These are phyloP conservation scores for Schizophyllum amplum DNA, from an alignment of 1,284 basidiomycete species.

Conservation along the genomic window DNA sequence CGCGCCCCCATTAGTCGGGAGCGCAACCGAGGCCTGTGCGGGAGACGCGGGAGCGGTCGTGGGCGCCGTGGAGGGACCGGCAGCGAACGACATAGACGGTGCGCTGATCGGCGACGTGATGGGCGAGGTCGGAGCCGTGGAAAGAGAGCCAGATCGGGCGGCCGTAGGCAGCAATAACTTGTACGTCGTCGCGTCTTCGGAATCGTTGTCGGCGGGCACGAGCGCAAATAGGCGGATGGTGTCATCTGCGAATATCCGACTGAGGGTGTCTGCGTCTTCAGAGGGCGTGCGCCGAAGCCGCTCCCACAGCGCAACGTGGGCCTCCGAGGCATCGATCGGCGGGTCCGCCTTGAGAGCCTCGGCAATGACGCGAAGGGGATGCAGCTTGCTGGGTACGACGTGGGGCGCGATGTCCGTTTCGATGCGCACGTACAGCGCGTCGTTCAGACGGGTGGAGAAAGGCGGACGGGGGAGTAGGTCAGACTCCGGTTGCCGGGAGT, in stretches of 20 bases:
- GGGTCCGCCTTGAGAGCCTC: constrained; percentile 48
- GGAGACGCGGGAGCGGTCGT: constrained; percentile 16
- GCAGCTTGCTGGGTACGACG: constrained; percentile 33
- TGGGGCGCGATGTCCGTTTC: constrained; percentile 39
- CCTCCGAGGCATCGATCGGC: constrained; percentile 22
- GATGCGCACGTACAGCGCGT: constrained; percentile 57
- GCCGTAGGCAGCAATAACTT: neutral
- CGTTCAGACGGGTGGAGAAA: constrained; percentile 54
- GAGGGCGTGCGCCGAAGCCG: constrained; percentile 36
- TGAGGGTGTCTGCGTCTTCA: constrained; percentile 20
- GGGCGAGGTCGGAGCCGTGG: neutral
- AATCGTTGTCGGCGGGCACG: constrained; percentile 23
- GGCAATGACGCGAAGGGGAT: constrained; percentile 49
- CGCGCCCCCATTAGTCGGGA: neutral
- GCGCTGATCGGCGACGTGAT: neutral
- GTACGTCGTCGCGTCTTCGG: constrained; percentile 10
- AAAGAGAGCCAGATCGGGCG: neutral
- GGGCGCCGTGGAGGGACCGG: constrained; percentile 7
- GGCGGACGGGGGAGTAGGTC: constrained; percentile 45
- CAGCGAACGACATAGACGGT: neutral
- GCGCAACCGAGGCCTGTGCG: constrained; percentile 6
- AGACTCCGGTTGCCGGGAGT: constrained; percentile 34
- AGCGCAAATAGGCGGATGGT: constrained; percentile 52
- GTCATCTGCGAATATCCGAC: constrained; percentile 55
- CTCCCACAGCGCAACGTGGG: constrained; percentile 43